Percentiles rank a stretch among this genome's conserved stretches.
Conservation (phyloP, 2,329 filamentous ascomycete species). For the Fusarium sp. region DNA sequence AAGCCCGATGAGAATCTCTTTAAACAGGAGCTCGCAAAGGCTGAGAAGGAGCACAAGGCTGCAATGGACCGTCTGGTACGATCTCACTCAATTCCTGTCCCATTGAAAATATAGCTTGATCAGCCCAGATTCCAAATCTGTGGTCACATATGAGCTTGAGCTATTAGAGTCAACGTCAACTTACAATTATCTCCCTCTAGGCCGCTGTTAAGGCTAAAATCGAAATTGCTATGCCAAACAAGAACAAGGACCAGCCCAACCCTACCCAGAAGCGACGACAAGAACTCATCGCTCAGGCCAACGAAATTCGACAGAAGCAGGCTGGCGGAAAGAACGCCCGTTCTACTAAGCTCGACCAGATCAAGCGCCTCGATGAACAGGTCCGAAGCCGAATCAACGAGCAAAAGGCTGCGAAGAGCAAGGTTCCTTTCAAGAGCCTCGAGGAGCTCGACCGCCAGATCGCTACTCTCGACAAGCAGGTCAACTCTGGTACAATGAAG, state of each 20-base stretch:
- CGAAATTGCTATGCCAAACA: constrained; percentile 80
- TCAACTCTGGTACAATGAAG: constrained; percentile 92
- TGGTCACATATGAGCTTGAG: constrained; percentile 32
- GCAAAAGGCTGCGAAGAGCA: constrained; percentile 86
- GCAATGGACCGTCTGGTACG: constrained; percentile 72
- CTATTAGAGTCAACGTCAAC: constrained; percentile 21
- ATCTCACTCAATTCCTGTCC: constrained; percentile 34
- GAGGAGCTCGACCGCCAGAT: constrained; percentile 92
- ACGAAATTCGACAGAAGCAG: constrained; percentile 88
- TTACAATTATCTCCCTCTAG: constrained; percentile 60
- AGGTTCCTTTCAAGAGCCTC: constrained; percentile 85
- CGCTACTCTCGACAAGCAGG: constrained; percentile 81
- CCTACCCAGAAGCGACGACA: constrained; percentile 85
- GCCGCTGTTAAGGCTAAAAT: constrained; percentile 90
- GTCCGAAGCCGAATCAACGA: constrained; percentile 87
- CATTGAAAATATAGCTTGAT: constrained; percentile 12
- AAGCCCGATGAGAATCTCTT: constrained; percentile 89
- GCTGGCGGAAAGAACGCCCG: constrained; percentile 87
- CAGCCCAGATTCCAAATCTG: constrained; percentile 32
- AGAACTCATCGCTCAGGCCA: constrained; percentile 85
- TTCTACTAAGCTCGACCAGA: constrained; percentile 83
- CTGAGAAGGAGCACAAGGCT: constrained; percentile 87
- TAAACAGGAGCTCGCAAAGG: constrained; percentile 81
- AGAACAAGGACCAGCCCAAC: constrained; percentile 81
- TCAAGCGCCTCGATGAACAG: constrained; percentile 91